phyloP scores from a whole-genome alignment of 768 basidiomycete species.

The Boletus vinaceobasis region DNA sequence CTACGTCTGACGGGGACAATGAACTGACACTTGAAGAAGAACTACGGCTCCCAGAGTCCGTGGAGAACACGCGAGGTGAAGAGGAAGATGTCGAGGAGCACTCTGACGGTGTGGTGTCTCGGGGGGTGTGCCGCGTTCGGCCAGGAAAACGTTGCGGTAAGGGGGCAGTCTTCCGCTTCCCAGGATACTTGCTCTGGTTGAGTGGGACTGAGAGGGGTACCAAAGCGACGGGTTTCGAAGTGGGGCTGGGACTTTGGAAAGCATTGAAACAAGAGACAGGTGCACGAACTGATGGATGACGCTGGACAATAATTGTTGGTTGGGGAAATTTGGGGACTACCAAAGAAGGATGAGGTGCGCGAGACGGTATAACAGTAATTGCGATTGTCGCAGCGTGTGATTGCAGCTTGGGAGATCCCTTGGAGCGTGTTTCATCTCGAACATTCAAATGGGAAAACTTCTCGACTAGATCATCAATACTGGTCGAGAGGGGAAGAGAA shows the following conservation, averaged over 20 bases:
- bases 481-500: not conserved
- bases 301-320: not conserved
- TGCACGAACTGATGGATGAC: not conserved
- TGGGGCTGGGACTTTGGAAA: not conserved
- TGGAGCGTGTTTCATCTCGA: slow-evolving; percentile 3
- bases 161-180: slow-evolving; percentile 1
- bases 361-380: slow-evolving; percentile 9
- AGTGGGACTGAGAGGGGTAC: not conserved
- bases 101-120: slow-evolving; percentile 5
- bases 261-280: not conserved
- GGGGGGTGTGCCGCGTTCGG: not conserved
- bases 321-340: not conserved
- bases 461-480: slow-evolving; percentile 7
- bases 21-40: slow-evolving; percentile 1
- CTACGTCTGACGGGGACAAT: not conserved
- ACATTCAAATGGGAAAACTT: slow-evolving; percentile 17
- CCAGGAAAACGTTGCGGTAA: slow-evolving; percentile 9
- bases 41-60: not conserved
- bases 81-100: slow-evolving; percentile 3
- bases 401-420: not conserved
- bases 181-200: not conserved
- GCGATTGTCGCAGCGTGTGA: not conserved
- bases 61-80: not conserved
- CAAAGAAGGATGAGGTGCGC: slow-evolving; percentile 17
- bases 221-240: slow-evolving; percentile 7